Conservation (phyloP, 2,329 filamentous ascomycete species). For the Elsinoe ampelina region DNA sequence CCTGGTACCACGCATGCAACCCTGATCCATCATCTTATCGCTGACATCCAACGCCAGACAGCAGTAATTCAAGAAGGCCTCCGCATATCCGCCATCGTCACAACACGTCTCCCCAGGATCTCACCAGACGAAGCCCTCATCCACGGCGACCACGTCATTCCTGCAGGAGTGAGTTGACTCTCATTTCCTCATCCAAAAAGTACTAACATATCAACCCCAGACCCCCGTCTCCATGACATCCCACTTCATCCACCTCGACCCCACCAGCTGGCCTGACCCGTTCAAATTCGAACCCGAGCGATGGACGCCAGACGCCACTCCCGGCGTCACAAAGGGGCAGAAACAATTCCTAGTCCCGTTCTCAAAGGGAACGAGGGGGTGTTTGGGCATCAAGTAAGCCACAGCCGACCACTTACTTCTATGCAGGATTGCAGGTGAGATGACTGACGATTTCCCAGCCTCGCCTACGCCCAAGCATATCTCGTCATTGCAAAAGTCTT, state of each 20-base stretch:
- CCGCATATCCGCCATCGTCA: slow-evolving; percentile 23
- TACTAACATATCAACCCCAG: not conserved
- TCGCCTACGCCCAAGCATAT: slow-evolving; percentile 30
- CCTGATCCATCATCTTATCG: slow-evolving; percentile 18
- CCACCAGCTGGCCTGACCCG: slow-evolving; percentile 26
- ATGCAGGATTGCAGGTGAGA: slow-evolving; percentile 16
- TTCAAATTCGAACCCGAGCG: slow-evolving; percentile 29
- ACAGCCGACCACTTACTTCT: too few relatives aligned
- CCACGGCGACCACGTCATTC: slow-evolving; percentile 14
- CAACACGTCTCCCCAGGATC: slow-evolving; percentile 18
- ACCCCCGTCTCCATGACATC: slow-evolving; percentile 24
- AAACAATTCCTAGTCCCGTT: slow-evolving; percentile 16
- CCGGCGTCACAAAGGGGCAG: slow-evolving; percentile 28
- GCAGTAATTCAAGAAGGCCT: slow-evolving; percentile 51
- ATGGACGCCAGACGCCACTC: slow-evolving; percentile 23
- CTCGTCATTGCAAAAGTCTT: slow-evolving; percentile 25
- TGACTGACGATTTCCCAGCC: slow-evolving; percentile 24
- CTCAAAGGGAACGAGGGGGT: slow-evolving; percentile 9
- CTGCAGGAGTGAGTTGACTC: slow-evolving; percentile 12
- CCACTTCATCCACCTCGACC: slow-evolving; percentile 23
- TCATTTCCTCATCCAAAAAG: not conserved
- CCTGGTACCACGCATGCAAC: slow-evolving; percentile 15
- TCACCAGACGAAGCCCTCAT: slow-evolving; percentile 18
- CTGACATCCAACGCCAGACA: slow-evolving; percentile 43
- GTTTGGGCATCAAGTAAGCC: slow-evolving; percentile 2